Conservation (phyloP, 352 stramenopile species). For the Saprolegnia parasitica region DNA sequence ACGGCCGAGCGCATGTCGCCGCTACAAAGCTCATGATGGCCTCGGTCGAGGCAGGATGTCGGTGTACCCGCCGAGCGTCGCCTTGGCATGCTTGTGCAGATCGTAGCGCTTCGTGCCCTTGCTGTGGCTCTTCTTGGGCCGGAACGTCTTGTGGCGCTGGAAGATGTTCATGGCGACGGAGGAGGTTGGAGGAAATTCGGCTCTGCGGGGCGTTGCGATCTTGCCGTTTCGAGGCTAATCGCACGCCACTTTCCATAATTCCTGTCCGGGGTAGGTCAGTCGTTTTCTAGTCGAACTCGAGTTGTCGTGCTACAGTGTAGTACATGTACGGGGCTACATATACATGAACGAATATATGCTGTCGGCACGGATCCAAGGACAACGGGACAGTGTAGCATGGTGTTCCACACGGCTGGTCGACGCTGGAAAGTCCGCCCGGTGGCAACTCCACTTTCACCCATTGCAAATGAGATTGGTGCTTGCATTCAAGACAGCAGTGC, state of each 20-base stretch:
- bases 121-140: slow-evolving; percentile 78
- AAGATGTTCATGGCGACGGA: slow-evolving; percentile 62
- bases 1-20: slow-evolving; percentile 62
- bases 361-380: too few relatives aligned
- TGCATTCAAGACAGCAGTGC: too few relatives aligned
- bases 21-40: slow-evolving; percentile 32
- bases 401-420: too few relatives aligned
- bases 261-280: too few relatives aligned
- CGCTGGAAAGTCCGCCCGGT: too few relatives aligned
- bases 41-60: slow-evolving; percentile 14
- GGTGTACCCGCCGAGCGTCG: slow-evolving; percentile 73
- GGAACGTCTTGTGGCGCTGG: slow-evolving; percentile 81
- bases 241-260: background rate
- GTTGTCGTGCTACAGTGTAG: too few relatives aligned
- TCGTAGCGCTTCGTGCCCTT: slow-evolving; percentile 79
- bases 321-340: too few relatives aligned
- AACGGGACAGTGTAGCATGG: too few relatives aligned
- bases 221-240: background rate
- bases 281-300: too few relatives aligned
- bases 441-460: too few relatives aligned
- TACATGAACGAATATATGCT: too few relatives aligned
- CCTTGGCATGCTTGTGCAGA: slow-evolving; percentile 75
- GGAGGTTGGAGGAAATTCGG: slow-evolving; percentile 1
- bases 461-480: too few relatives aligned
- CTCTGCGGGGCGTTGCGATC: background rate